These are phyloP conservation scores for Penicillium silybi DNA, from an alignment of 495 filamentous ascomycete species.

Conservation along the genomic window DNA sequence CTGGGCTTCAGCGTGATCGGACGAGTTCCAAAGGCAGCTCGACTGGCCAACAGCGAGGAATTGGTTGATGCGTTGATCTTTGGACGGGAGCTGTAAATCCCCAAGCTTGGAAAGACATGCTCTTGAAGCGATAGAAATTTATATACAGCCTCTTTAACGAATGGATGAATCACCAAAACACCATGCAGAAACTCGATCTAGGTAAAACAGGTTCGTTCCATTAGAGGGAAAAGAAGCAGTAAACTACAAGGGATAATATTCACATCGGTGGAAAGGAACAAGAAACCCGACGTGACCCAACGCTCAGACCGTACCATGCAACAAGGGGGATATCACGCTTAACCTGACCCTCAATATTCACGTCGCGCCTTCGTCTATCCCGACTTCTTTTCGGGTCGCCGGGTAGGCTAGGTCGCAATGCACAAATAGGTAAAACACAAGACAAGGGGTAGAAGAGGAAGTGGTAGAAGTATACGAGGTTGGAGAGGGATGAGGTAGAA, in stretches of 20 bases:
- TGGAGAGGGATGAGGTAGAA: neutral
- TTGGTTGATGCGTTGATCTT: slow-evolving; percentile 48
- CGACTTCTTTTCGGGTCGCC: neutral
- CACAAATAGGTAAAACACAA: slow-evolving; percentile 8
- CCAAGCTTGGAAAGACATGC: neutral
- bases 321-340: slow-evolving; percentile 33
- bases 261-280: slow-evolving; percentile 14
- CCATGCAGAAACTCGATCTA: neutral
- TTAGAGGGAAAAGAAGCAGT: neutral
- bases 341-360: slow-evolving; percentile 20
- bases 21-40: slow-evolving; percentile 54
- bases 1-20: slow-evolving; percentile 94
- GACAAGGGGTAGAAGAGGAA: slow-evolving; percentile 8
- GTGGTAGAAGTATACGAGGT: slow-evolving; percentile 2
- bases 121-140: neutral
- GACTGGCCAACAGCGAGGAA: slow-evolving; percentile 39
- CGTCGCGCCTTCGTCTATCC: neutral
- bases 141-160: neutral
- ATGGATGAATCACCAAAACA: slow-evolving; percentile 1
- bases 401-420: slow-evolving; percentile 12
- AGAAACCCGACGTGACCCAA: slow-evolving; percentile 14
- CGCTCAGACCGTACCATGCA: slow-evolving; percentile 30
- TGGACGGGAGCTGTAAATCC: slow-evolving; percentile 30
- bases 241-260: slow-evolving; percentile 23
- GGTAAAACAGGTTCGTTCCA: slow-evolving; percentile 1